phyloP scores from a whole-genome alignment of 2,329 filamentous ascomycete species.

The Fonsecaea nubica region DNA sequence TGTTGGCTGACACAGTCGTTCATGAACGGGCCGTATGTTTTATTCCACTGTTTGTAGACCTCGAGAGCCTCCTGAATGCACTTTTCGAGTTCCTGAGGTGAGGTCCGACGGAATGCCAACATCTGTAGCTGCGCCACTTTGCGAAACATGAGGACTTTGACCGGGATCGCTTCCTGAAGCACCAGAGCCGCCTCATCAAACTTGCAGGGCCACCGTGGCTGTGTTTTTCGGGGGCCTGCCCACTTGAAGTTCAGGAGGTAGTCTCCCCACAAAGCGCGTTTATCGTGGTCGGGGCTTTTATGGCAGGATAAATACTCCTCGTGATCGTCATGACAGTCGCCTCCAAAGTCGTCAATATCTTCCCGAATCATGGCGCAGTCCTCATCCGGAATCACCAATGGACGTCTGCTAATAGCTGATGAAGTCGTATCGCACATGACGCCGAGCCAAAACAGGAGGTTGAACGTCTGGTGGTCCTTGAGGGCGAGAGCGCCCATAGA shows the following conservation, averaged over 20 bases:
- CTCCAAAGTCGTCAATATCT: neutral
- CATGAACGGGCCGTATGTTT: slow-evolving; percentile 60
- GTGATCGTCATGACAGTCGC: slow-evolving; percentile 8
- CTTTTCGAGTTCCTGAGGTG: slow-evolving; percentile 54
- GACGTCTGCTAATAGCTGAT: slow-evolving; percentile 59
- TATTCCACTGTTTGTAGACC: slow-evolving; percentile 64
- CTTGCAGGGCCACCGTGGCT: slow-evolving; percentile 59
- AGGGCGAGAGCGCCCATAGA: slow-evolving; percentile 19
- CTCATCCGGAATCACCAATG: slow-evolving; percentile 55
- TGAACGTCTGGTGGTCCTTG: slow-evolving; percentile 56
- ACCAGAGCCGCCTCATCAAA: slow-evolving; percentile 59
- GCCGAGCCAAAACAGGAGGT: slow-evolving; percentile 64
- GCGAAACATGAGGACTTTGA: slow-evolving; percentile 67
- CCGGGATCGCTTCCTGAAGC: slow-evolving; percentile 61
- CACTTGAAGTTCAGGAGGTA: slow-evolving; percentile 29
- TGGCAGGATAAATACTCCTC: slow-evolving; percentile 1
- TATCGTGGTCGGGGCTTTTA: slow-evolving; percentile 25
- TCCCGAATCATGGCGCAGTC: slow-evolving; percentile 50
- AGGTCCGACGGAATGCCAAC: slow-evolving; percentile 53
- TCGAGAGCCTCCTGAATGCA: slow-evolving; percentile 56
- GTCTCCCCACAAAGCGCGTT: slow-evolving; percentile 49
- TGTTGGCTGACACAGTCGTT: slow-evolving; percentile 60
- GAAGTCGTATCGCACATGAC: slow-evolving; percentile 67
- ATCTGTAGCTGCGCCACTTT: slow-evolving; percentile 63
- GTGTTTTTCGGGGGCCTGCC: slow-evolving; percentile 38